Conservation (phyloP, 2,329 filamentous ascomycete species). For the Mollisia scopiformis region DNA sequence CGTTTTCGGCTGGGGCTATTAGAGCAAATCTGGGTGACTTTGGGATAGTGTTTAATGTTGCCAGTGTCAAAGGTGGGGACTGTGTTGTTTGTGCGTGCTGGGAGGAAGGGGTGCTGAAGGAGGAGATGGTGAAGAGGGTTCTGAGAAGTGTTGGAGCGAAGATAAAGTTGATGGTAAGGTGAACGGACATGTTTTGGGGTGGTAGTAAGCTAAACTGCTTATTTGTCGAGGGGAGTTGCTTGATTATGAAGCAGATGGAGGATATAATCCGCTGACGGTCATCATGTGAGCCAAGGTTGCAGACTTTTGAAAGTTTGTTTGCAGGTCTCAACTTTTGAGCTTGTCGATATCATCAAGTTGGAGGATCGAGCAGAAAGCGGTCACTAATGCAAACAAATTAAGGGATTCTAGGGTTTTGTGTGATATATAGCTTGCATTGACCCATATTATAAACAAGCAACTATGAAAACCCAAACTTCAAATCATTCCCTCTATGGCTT, state of each 20-base stretch:
- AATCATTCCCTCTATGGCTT: not conserved
- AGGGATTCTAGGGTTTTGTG: not conserved
- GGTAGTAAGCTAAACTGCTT: no score
- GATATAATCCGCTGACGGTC: no score
- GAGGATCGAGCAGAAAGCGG: no score
- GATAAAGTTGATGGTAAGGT: not conserved
- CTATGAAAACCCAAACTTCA: not conserved
- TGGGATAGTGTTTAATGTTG: slow-evolving; percentile 16
- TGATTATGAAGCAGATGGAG: no score
- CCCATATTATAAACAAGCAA: not conserved
- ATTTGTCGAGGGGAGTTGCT: no score
- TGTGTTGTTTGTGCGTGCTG: slow-evolving; percentile 18
- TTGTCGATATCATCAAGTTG: no score
- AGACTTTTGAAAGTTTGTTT: no score
- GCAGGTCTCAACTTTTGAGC: no score
- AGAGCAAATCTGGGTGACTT: slow-evolving; percentile 15
- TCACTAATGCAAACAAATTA: no score
- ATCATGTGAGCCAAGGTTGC: no score
- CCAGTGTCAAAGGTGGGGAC: slow-evolving; percentile 15
- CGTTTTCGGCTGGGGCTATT: slow-evolving; percentile 19
- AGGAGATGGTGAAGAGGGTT: slow-evolving; percentile 17
- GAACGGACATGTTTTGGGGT: not conserved
- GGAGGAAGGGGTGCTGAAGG: slow-evolving; percentile 20
- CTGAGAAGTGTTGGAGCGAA: slow-evolving; percentile 7
- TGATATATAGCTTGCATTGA: not conserved